Evolutionary conservation across 805 yeast genomes (phyloP).

Genomic region (Candida lessepsii): DNA sequence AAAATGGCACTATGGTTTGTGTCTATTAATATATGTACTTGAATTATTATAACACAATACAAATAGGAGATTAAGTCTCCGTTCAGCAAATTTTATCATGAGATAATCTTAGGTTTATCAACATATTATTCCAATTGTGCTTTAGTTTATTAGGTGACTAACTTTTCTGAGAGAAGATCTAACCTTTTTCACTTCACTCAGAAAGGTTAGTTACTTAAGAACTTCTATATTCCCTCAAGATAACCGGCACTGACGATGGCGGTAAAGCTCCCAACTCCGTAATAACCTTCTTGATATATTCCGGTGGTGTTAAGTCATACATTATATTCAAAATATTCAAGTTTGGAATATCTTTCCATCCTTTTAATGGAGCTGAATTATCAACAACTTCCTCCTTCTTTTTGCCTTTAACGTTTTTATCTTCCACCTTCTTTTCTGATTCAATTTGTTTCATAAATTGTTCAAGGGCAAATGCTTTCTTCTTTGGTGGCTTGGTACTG

Average conservation of each 20-base stretch:
- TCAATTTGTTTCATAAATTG: slow-evolving; percentile 53
- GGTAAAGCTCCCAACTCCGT: slow-evolving; percentile 97
- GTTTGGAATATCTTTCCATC: slow-evolving; percentile 63
- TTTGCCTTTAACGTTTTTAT: slow-evolving; percentile 17
- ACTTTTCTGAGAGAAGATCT: too few species aligned
- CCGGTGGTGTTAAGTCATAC: slow-evolving; percentile 94
- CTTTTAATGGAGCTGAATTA: slow-evolving; percentile 43
- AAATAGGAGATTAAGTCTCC: too few species aligned
- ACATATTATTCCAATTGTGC: too few species aligned
- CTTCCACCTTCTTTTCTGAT: slow-evolving; percentile 18
- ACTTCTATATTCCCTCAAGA: slow-evolving; percentile 83
- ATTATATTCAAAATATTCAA: slow-evolving; percentile 78
- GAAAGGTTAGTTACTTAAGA: too few species aligned
- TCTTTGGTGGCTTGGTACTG: slow-evolving; percentile 50
- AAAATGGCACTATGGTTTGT: too few species aligned
- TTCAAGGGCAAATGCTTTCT: slow-evolving; percentile 62
- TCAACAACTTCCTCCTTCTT: slow-evolving; percentile 15
- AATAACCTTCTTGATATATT: slow-evolving; percentile 87
- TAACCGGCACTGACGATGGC: slow-evolving; percentile 97
- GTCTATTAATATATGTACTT: too few species aligned
- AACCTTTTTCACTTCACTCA: too few species aligned
- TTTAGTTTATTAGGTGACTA: too few species aligned
- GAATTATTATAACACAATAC: too few species aligned
- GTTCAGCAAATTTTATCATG: too few species aligned
- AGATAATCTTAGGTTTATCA: too few species aligned